Percentiles rank a stretch among this genome's conserved stretches.
Evolutionary conservation across 768 basidiomycete species (phyloP).

Genomic region (Panaeolus papilionaceus): DNA sequence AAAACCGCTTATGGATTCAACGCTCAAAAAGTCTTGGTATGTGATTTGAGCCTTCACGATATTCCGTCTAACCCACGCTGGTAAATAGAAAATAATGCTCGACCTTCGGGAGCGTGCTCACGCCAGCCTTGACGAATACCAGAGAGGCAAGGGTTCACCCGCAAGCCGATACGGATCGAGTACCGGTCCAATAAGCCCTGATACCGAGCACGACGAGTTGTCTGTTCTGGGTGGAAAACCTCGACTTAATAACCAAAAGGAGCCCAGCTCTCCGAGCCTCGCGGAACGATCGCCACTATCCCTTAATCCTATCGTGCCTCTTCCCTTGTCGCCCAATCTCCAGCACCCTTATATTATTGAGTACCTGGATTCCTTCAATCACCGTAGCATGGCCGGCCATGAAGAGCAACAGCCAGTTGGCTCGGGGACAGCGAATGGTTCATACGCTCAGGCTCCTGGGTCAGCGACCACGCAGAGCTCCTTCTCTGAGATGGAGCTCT

Average conservation of each 20-base stretch:
- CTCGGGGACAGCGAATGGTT: slow-evolving; percentile 12
- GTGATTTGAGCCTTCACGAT: slow-evolving; percentile 23
- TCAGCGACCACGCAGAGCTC: slow-evolving; percentile 26
- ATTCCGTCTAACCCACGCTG: slow-evolving; percentile 4
- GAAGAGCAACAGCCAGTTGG: slow-evolving; percentile 22
- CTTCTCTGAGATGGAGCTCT: slow-evolving; percentile 43
- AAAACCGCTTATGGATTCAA: slow-evolving; percentile 71
- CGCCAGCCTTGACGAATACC: slow-evolving; percentile 65
- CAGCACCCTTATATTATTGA: slow-evolving; percentile 67
- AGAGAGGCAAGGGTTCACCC: slow-evolving; percentile 59
- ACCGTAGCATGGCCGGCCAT: slow-evolving; percentile 29
- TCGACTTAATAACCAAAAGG: slow-evolving; percentile 66
- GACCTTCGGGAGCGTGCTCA: slow-evolving; percentile 71
- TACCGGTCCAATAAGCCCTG: slow-evolving; percentile 45
- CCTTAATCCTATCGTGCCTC: slow-evolving; percentile 73
- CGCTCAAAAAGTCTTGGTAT: slow-evolving; percentile 69
- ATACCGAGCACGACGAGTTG: slow-evolving; percentile 67
- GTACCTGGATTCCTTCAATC: slow-evolving; percentile 68
- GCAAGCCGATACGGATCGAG: slow-evolving; percentile 42
- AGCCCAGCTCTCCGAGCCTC: slow-evolving; percentile 59
- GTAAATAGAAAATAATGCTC: slow-evolving; percentile 64
- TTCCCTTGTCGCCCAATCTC: slow-evolving; percentile 61
- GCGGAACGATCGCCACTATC: slow-evolving; percentile 74
- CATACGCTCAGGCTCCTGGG: slow-evolving; percentile 18
- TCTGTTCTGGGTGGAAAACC: slow-evolving; percentile 70